These are phyloP conservation scores for Nakazawaea anatomiae DNA, from an alignment of 805 yeast genomes.

Conservation along the genomic window DNA sequence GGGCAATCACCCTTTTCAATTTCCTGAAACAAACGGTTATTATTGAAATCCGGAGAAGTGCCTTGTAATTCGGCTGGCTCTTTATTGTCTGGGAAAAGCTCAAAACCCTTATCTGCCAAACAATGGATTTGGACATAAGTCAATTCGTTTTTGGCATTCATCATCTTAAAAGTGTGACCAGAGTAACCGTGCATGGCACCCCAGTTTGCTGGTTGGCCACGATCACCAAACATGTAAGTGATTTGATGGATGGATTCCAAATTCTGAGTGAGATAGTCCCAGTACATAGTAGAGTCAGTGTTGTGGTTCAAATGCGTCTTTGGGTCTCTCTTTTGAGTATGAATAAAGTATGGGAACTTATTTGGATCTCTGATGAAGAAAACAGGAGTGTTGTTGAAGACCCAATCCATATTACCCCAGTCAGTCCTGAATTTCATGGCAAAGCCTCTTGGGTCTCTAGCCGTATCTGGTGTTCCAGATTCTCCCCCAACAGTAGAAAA, in stretches of 20 bases:
- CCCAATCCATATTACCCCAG: slow-evolving; percentile 68
- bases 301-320: slow-evolving; percentile 45
- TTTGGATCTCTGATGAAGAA: slow-evolving; percentile 60
- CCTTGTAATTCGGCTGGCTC: slow-evolving; percentile 44
- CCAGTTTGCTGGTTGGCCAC: slow-evolving; percentile 54
- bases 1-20: slow-evolving; percentile 46
- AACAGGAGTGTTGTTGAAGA: slow-evolving; percentile 66
- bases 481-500: slow-evolving; percentile 71
- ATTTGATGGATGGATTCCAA: slow-evolving; percentile 55
- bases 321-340: slow-evolving; percentile 68
- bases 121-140: slow-evolving; percentile 55
- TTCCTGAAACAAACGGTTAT: slow-evolving; percentile 31
- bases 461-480: slow-evolving; percentile 58
- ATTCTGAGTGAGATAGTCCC: slow-evolving; percentile 54
- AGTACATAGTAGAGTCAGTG: slow-evolving; percentile 43
- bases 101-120: slow-evolving; percentile 43
- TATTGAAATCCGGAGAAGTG: slow-evolving; percentile 45
- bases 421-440: slow-evolving; percentile 61
- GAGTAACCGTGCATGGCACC: slow-evolving; percentile 58
- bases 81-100: slow-evolving; percentile 30
- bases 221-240: slow-evolving; percentile 49
- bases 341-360: slow-evolving; percentile 61
- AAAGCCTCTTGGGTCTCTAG: slow-evolving; percentile 69
- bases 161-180: slow-evolving; percentile 58
- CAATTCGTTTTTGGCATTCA: slow-evolving; percentile 42